phyloP scores from a whole-genome alignment of 176 grass and related monocot genomes.

The Bothriochloa decipiens region DNA sequence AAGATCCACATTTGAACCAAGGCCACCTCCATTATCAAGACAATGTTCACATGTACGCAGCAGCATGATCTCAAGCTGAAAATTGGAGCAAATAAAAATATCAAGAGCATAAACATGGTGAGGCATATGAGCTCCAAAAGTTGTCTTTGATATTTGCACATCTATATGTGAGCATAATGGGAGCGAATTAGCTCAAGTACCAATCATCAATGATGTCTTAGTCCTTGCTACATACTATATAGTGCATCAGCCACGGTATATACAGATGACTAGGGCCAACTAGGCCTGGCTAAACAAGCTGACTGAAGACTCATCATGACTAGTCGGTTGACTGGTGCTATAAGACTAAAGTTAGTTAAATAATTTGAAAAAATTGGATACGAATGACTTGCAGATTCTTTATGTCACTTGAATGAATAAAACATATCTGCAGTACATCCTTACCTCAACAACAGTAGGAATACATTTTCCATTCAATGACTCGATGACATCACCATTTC shows the following conservation, averaged over 20 bases:
- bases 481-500: conserved; percentile 16
- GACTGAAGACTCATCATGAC: too few relatives aligned
- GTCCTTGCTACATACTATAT: too few relatives aligned
- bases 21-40: background rate
- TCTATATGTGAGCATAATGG: too few relatives aligned
- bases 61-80: background rate
- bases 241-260: too few relatives aligned
- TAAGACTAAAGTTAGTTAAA: too few relatives aligned
- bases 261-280: too few relatives aligned
- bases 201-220: too few relatives aligned
- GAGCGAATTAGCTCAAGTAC: too few relatives aligned
- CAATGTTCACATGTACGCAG: background rate
- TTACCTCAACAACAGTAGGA: background rate
- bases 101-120: background rate
- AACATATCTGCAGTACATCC: background rate
- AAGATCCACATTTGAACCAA: background rate
- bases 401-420: background rate
- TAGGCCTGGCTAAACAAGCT: too few relatives aligned
- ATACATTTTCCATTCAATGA: background rate
- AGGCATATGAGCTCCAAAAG: background rate
- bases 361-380: too few relatives aligned
- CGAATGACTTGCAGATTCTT: background rate
- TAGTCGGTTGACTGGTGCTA: too few relatives aligned
- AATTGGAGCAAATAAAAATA: background rate
- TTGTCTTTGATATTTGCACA: too few relatives aligned